Evolutionary conservation across 2,329 filamentous ascomycete genomes (phyloP), one percentile per base, ranked within the genome.

Genomic region (Diaporthe capsici): DNA sequence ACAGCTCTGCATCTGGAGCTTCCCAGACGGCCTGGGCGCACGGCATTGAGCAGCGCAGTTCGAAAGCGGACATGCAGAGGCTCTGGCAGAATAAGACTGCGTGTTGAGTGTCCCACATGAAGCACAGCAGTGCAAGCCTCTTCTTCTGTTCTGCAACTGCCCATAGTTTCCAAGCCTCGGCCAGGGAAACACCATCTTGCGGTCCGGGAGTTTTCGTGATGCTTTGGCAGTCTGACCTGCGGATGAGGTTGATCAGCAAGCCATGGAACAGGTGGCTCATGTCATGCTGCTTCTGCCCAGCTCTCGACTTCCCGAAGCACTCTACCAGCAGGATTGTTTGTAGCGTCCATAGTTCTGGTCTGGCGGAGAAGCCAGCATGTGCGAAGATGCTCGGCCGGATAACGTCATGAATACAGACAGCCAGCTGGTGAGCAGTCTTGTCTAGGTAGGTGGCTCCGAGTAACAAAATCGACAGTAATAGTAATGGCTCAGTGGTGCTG

Each of bases 101-200:
- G 76, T 92, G 90, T 73, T 92, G 90, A 0, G 90, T 91, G 78
- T 92, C 91, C 91, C 91, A 92, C 84, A 92, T 89, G 80, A 93
- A 93, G 79, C 90, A 92, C 7, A 91, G 84, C 53, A 92, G 86
- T 0, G 90, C 89, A 0, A 91, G 82, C 83, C 90, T 86, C 81
- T 92, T 92, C 74, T 90, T 90, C 76, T 91, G 88, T 79, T 92
- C 90, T 1, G 86, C 84, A 60, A 89, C 86, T 4, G 88, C 87
- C 83, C 89, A 90, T n/a, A 81, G 82, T 58, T 82, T 83, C 90
- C 90, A 92, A 2, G 86, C 81, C 13, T 82, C 79, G 3, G 90
- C 85, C 0, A 88, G 80, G 58, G 86, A 83, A 10, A 84, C 83
- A 22, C 51, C 34, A 20, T 71, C 75, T 15, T 55, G 57, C 20